Conservation (phyloP, 306 rosid species). For the Vigna reflexopilosa region DNA sequence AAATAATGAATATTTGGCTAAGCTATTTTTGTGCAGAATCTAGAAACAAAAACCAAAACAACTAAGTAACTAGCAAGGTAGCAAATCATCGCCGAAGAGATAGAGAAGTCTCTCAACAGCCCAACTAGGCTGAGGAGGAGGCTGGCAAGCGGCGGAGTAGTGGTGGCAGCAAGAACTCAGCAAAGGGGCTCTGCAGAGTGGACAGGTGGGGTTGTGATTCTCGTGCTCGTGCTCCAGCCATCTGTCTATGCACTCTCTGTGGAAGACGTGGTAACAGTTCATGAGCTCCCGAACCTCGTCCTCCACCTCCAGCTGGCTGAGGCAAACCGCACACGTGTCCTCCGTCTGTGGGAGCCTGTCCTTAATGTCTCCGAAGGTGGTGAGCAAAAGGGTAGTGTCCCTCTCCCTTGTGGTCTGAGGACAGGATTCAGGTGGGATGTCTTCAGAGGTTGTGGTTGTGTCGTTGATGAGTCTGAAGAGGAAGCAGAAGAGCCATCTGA, state of each 20-base stretch:
- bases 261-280: conserved; percentile 82
- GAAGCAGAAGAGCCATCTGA: conserved; percentile 70
- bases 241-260: conserved; percentile 76
- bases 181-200: conserved; percentile 80
- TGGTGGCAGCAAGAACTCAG: conserved; percentile 46
- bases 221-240: conserved; percentile 68
- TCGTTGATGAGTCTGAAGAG: conserved; percentile 43
- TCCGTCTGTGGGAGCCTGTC: conserved; percentile 50
- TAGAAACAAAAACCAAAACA: background rate
- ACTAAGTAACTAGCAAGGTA: conserved; percentile 30
- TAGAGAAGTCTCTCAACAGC: conserved; percentile 85
- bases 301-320: conserved; percentile 53
- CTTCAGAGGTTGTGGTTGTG: conserved; percentile 12
- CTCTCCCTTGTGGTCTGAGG: conserved; percentile 41
- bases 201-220: conserved; percentile 63
- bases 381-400: conserved; percentile 48
- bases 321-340: conserved; percentile 79
- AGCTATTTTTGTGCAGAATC: background rate
- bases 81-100: conserved; percentile 83
- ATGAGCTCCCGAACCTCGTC: conserved; percentile 76
- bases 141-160: conserved; percentile 28
- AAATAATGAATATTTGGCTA: conserved; percentile 46
- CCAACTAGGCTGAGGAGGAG: conserved; percentile 76
- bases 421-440: conserved; percentile 22
- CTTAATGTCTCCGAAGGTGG: conserved; percentile 62